Conservation (phyloP, 768 basidiomycete genomes). For the Suillus cothurnatus region DNA sequence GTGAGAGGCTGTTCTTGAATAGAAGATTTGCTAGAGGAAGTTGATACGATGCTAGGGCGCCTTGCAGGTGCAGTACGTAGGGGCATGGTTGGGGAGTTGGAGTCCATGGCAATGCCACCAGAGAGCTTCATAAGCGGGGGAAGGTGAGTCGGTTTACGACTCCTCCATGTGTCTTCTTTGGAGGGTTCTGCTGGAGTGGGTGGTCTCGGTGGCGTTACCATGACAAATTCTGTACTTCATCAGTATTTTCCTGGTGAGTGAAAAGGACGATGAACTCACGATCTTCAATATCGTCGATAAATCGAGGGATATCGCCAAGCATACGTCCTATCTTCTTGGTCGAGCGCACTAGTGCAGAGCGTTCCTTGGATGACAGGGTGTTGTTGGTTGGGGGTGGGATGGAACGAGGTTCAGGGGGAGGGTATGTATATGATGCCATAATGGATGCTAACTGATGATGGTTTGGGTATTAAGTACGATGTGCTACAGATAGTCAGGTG, state of each 20-base stretch:
- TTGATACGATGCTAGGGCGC: constrained; percentile 25
- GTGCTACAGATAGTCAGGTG: constrained; percentile 9
- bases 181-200: constrained; percentile 15
- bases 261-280: not conserved
- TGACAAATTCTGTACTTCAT: constrained; percentile 1
- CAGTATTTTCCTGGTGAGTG: not conserved
- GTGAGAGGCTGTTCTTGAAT: constrained; percentile 25
- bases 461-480: constrained; percentile 10
- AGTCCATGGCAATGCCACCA: constrained; percentile 9
- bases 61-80: constrained; percentile 15
- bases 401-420: constrained; percentile 34
- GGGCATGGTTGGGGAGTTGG: constrained; percentile 3
- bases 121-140: constrained; percentile 27
- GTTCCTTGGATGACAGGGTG: constrained; percentile 49
- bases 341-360: constrained; percentile 56
- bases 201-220: not conserved
- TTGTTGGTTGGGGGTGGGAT: constrained; percentile 62
- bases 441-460: constrained; percentile 3
- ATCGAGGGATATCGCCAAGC: constrained; percentile 60
- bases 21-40: constrained; percentile 24
- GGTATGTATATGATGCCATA: constrained; percentile 10
- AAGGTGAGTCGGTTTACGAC: constrained; percentile 30
- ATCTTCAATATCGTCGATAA: constrained; percentile 41
- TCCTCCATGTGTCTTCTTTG: constrained; percentile 20
- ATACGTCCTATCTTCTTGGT: constrained; percentile 62